Conservation (phyloP, 129 eudicot genomes). For the Deinandra increscens region DNA sequence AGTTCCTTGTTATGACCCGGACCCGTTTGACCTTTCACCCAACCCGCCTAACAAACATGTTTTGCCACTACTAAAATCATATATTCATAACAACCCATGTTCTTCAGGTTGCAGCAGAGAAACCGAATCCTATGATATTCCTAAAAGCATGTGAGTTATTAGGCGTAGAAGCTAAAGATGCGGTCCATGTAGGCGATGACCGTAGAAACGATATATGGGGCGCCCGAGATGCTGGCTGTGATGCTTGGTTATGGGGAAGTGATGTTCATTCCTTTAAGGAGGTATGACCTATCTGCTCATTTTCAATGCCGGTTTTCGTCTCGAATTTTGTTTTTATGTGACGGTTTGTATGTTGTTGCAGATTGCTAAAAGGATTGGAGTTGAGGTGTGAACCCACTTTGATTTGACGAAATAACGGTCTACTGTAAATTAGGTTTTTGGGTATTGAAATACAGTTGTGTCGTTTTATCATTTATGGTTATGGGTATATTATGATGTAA, state of each 20-base stretch:
- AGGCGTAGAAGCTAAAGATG: slow-evolving; percentile 93
- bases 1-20: background rate
- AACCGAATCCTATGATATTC: slow-evolving; percentile 91
- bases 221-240: slow-evolving; percentile 98
- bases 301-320: background rate
- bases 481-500: slow-evolving; percentile 8
- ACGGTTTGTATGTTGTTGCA: slow-evolving; percentile 29
- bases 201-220: slow-evolving; percentile 98
- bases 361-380: slow-evolving; percentile 93
- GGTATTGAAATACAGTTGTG: slow-evolving; percentile 13
- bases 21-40: background rate
- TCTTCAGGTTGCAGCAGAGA: slow-evolving; percentile 92
- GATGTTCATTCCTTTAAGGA: slow-evolving; percentile 93
- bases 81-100: background rate
- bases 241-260: slow-evolving; percentile 99
- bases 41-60: background rate
- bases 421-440: slow-evolving; percentile 22
- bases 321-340: background rate
- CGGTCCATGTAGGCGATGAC: slow-evolving; percentile 98
- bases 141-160: slow-evolving; percentile 93
- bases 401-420: slow-evolving; percentile 19
- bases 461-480: slow-evolving; percentile 22
- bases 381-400: slow-evolving; percentile 48
- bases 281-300: slow-evolving; percentile 39
- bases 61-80: background rate